Base-by-base conservation (phyloP, 805 yeast species). In the Priceomyces carsonii region DNA sequence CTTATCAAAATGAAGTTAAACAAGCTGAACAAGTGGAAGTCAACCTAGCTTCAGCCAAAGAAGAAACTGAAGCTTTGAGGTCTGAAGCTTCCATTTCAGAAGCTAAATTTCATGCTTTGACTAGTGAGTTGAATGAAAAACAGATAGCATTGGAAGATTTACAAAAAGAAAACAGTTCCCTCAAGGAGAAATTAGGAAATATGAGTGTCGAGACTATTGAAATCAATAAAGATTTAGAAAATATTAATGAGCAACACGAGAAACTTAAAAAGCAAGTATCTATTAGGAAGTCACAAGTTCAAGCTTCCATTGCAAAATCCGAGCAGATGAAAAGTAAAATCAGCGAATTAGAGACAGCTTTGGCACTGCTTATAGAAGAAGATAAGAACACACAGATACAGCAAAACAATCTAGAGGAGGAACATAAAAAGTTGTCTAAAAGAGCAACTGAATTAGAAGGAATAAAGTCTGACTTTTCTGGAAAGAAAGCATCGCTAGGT, bases 1-100 rank as follows among this genome's bases (percentile, higher is more conserved):
- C 85, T 6, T 89, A 89, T 53, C 90, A 88, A 24, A 75, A 75
- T 38, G 96, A 91, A 56, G 85, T 82, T 5, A 71, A 77, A 43
- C 86, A 82, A 55, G 88, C 85, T 18, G 79, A 79, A 40, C 78
- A 80, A 42, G 84, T 86, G 26, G 91, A 89, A 57, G 59, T 71
- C 8, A 71, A 74, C 25, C 69, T 88, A 45, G 59, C 62, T n/a
- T 61, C 71, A 6, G 76, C 89, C 0, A 77, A 72, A 29, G 71
- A 68, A 35, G 95, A 89, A 51, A 73, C 82, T 5, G 88, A 81
- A 38, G 72, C 77, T 26, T 64, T 89, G 45, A 69, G 83, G 47
- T 78, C 85, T 35, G 90, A 87, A 48, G 69, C 86, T 1, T 76
- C 87, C 0, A 72, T 85, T 27, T 75, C 85, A 2, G 95, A 89